These are phyloP conservation scores for Camellia lanceoleosa DNA, from an alignment of 148 eudicot species.

Conservation along the genomic window DNA sequence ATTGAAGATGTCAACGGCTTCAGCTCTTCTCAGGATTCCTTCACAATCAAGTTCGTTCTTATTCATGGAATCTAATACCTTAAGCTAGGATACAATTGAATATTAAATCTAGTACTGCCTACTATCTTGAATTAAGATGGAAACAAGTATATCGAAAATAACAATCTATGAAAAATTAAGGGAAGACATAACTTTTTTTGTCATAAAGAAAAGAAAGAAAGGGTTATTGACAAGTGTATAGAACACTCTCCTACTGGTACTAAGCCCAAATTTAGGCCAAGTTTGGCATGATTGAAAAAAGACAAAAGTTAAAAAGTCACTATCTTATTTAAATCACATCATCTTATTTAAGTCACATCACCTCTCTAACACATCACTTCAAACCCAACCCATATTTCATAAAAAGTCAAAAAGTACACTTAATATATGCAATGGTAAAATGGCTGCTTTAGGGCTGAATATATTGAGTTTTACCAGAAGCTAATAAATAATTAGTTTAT, in stretches of 20 bases:
- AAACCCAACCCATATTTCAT: too few relatives aligned
- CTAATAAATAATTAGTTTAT: too few relatives aligned
- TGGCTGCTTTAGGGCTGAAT: not conserved
- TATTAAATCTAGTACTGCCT: not conserved
- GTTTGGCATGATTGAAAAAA: too few relatives aligned
- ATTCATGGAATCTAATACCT: conserved; percentile 1
- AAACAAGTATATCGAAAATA: not conserved
- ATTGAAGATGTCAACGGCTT: conserved; percentile 45
- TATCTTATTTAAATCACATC: too few relatives aligned
- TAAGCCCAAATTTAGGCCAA: not conserved
- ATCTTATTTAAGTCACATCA: too few relatives aligned
- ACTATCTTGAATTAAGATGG: not conserved
- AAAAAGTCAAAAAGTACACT: too few relatives aligned
- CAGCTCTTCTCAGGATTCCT: conserved; percentile 41
- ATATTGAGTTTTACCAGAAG: too few relatives aligned
- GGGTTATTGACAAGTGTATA: not conserved
- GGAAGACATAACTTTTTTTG: not conserved
- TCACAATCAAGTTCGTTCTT: conserved; percentile 60
- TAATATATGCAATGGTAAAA: not conserved
- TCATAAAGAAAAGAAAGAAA: not conserved
- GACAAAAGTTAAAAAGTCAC: too few relatives aligned
- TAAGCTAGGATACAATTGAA: not conserved
- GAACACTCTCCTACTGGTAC: not conserved
- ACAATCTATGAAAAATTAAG: not conserved
- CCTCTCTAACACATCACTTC: too few relatives aligned